These are phyloP conservation scores for Blastomyces gilchristii DNA, from an alignment of 2,329 filamentous ascomycete genomes.

Conservation along the genomic window DNA sequence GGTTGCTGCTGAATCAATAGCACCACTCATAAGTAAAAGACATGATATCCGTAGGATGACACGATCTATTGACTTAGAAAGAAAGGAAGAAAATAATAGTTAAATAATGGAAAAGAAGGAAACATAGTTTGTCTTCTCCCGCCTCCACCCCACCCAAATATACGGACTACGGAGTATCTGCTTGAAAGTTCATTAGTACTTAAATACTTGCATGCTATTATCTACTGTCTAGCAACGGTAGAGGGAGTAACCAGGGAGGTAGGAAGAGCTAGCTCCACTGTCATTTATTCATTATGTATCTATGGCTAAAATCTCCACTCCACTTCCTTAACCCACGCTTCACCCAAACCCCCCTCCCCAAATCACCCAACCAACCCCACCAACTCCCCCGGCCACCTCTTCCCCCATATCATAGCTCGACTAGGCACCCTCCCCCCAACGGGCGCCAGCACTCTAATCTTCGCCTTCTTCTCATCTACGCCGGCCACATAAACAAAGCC, in stretches of 20 bases:
- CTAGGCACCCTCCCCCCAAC: constrained; percentile 71
- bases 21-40: too few species aligned
- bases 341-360: background rate
- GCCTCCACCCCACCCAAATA: background rate
- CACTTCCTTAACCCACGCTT: too few species aligned
- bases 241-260: background rate
- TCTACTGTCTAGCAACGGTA: background rate
- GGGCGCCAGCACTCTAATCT: constrained; percentile 71
- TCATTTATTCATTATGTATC: background rate
- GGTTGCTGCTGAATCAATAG: too few species aligned
- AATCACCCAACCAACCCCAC: constrained; percentile 57
- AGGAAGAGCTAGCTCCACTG: background rate
- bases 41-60: too few species aligned
- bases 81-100: too few species aligned
- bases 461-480: constrained; percentile 73
- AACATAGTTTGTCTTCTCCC: too few species aligned
- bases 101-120: too few species aligned
- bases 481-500: constrained; percentile 90
- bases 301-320: background rate
- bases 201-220: background rate
- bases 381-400: constrained; percentile 71
- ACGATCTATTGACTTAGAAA: too few species aligned
- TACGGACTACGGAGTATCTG: too few species aligned
- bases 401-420: constrained; percentile 69
- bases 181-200: background rate